Percentiles rank a stretch among this genome's conserved stretches.
These are phyloP conservation scores for Pelargonium myrrhifolium DNA, from an alignment of 441 rosid genomes.

Conservation along the genomic window DNA sequence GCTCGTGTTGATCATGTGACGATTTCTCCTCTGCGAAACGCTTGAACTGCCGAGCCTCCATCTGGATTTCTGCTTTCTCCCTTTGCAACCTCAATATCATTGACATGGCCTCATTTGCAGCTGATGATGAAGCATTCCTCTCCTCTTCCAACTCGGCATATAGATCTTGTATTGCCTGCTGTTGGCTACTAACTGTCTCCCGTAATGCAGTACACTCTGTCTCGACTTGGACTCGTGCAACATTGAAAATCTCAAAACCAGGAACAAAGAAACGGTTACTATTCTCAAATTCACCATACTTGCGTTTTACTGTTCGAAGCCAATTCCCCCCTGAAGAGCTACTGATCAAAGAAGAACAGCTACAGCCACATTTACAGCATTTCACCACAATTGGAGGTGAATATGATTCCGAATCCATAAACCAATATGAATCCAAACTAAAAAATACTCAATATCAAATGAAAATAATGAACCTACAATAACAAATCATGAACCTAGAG, in stretches of 20 bases:
- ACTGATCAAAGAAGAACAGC: constrained; percentile 30
- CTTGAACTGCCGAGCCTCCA: constrained; percentile 90
- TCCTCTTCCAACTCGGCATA: constrained; percentile 77
- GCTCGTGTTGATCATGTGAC: constrained; percentile 84
- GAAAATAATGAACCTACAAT: background rate
- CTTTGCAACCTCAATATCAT: constrained; percentile 94
- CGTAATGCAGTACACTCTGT: constrained; percentile 69
- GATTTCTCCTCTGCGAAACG: constrained; percentile 86
- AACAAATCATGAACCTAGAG: background rate
- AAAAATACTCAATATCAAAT: constrained; percentile 9
- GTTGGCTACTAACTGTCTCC: constrained; percentile 66
- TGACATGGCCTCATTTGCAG: constrained; percentile 95
- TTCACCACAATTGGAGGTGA: constrained; percentile 30
- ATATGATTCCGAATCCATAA: constrained; percentile 49
- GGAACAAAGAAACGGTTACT: constrained; percentile 43
- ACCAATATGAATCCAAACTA: constrained; percentile 26
- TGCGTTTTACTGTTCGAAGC: constrained; percentile 72
- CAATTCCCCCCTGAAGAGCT: constrained; percentile 27
- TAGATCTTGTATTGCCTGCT: constrained; percentile 57
- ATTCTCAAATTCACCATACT: constrained; percentile 52
- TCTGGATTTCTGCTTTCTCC: constrained; percentile 89
- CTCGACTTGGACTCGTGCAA: constrained; percentile 70
- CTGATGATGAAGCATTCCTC: constrained; percentile 85
- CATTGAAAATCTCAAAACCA: constrained; percentile 43
- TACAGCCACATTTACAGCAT: constrained; percentile 61